Evolutionary conservation across 2,329 filamentous ascomycete genomes (phyloP).

Genomic region (Colletotrichum sp.): DNA sequence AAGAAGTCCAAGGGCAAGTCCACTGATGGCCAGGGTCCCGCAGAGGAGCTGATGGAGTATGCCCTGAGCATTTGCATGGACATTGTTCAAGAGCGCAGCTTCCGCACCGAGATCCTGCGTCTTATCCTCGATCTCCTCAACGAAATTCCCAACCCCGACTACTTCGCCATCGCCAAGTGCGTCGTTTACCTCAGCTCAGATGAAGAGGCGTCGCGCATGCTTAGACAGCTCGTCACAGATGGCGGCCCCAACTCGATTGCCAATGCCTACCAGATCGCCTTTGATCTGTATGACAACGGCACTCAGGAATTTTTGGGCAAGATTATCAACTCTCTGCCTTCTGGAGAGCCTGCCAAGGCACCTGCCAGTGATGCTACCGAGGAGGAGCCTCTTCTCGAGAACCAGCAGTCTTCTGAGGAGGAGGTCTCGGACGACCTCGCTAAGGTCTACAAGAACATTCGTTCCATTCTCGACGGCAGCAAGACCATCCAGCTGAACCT

Average conservation of each 20-base stretch:
- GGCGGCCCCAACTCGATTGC: conserved; percentile 80
- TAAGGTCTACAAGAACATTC: conserved; percentile 66
- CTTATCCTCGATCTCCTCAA: conserved; percentile 95
- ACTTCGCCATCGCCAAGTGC: conserved; percentile 97
- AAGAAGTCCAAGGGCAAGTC: conserved; percentile 70
- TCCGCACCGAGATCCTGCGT: conserved; percentile 83
- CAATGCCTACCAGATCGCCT: conserved; percentile 95
- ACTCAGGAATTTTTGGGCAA: conserved; percentile 96
- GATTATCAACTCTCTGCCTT: conserved; percentile 80
- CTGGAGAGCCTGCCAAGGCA: conserved; percentile 51
- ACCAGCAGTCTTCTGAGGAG: conserved; percentile 56
- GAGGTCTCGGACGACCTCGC: conserved; percentile 55
- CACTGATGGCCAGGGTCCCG: conserved; percentile 53
- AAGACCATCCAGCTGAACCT: conserved; percentile 95
- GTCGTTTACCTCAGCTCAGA: conserved; percentile 95
- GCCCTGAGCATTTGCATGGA: conserved; percentile 96
- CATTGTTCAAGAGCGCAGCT: conserved; percentile 88
- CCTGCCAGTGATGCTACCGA: conserved; percentile 45
- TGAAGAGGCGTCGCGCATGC: conserved; percentile 85
- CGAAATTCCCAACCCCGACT: conserved; percentile 90
- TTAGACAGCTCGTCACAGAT: conserved; percentile 79
- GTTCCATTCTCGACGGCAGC: conserved; percentile 79
- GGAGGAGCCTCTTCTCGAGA: conserved; percentile 51
- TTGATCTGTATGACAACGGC: conserved; percentile 97
- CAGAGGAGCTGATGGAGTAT: conserved; percentile 97